phyloP scores from a whole-genome alignment of 2,329 filamentous ascomycete species.

The Aquanectria penicillioides region DNA sequence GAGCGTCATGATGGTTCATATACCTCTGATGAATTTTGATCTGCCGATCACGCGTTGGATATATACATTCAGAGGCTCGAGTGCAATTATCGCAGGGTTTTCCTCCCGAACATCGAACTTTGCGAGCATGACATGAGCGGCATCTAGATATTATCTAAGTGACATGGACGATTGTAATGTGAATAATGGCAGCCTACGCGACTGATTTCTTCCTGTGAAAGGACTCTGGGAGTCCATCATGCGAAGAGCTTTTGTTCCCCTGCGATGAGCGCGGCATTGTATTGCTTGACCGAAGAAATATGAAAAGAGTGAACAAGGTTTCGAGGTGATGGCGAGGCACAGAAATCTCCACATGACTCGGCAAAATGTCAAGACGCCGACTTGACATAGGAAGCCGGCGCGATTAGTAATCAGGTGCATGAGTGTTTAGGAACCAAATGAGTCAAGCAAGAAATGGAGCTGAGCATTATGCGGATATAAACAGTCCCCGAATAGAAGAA shows the following conservation, averaged over 20 bases:
- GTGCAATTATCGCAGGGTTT: conserved; percentile 11
- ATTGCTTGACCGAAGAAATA: not conserved
- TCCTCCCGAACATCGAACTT: conserved; percentile 5
- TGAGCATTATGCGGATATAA: too few species aligned
- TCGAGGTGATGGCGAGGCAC: too few species aligned
- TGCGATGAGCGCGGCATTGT: not conserved
- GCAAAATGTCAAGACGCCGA: conserved; percentile 1
- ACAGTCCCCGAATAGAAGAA: too few species aligned
- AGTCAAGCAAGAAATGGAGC: too few species aligned
- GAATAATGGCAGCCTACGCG: not conserved
- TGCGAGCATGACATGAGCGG: conserved; percentile 8
- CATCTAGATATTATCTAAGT: not conserved
- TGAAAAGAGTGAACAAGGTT: not conserved
- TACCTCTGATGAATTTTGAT: conserved; percentile 9
- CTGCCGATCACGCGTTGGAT: conserved; percentile 3
- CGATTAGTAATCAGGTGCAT: too few species aligned
- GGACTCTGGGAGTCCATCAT: not conserved
- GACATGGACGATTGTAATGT: not conserved
- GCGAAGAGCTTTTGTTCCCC: not conserved
- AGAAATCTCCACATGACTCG: conserved; percentile 8
- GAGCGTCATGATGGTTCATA: not conserved
- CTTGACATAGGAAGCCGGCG: not conserved
- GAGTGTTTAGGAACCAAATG: too few species aligned
- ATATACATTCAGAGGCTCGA: conserved; percentile 7
- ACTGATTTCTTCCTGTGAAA: conserved; percentile 5